Percentiles rank a stretch among this genome's conserved stretches.
phyloP scores from a whole-genome alignment of 805 yeast species.

The Metschnikowia henanensis region DNA sequence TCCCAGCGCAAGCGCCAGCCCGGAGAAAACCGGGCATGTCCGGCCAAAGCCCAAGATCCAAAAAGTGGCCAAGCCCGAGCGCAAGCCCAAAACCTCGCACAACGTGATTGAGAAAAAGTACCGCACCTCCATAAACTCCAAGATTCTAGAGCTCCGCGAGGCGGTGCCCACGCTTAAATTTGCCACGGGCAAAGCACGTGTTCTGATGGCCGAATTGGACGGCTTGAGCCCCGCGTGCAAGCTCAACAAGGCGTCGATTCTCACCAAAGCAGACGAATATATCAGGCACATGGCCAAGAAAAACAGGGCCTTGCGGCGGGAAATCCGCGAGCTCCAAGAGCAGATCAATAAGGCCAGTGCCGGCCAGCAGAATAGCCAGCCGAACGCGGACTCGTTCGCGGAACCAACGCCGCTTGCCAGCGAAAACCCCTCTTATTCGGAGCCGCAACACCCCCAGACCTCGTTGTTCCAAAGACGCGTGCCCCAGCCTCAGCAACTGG shows the following conservation, averaged over 20 bases:
- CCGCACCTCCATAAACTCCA: slow-evolving; percentile 72
- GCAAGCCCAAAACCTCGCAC: slow-evolving; percentile 61
- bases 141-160: slow-evolving; percentile 66
- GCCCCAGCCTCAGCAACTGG: background rate
- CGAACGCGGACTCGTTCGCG: too few relatives aligned
- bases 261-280: slow-evolving; percentile 76
- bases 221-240: slow-evolving; percentile 77
- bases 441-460: background rate
- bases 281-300: slow-evolving; percentile 70
- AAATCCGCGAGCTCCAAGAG: slow-evolving; percentile 44
- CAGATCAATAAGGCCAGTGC: slow-evolving; percentile 24
- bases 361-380: background rate
- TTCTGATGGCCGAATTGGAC: slow-evolving; percentile 50
- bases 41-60: slow-evolving; percentile 11
- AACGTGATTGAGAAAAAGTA: slow-evolving; percentile 82
- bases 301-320: slow-evolving; percentile 48
- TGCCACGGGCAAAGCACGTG: slow-evolving; percentile 41
- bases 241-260: slow-evolving; percentile 73
- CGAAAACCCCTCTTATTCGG: background rate
- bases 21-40: background rate
- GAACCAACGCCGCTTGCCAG: background rate
- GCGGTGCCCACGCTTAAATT: slow-evolving; percentile 77
- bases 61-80: slow-evolving; percentile 43
- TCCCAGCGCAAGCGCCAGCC: too few relatives aligned
- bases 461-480: slow-evolving; percentile 4